phyloP scores from a whole-genome alignment of 164 flowering plant species.

The Malania oleifera region DNA sequence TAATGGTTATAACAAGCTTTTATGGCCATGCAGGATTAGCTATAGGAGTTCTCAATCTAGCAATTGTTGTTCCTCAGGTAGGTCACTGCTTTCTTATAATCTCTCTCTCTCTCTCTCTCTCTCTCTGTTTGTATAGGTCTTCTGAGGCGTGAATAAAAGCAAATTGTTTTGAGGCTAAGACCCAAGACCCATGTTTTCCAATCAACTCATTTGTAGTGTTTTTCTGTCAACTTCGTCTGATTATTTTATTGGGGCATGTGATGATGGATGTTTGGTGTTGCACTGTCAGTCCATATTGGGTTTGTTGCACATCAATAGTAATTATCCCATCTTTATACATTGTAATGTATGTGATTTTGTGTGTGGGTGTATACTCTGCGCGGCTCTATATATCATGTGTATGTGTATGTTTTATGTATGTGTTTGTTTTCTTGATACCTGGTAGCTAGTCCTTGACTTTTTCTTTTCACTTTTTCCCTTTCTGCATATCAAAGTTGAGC shows the following conservation, averaged over 20 bases:
- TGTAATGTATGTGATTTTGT: too few relatives aligned
- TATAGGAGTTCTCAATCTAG: constrained; percentile 90
- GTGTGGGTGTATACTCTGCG: too few relatives aligned
- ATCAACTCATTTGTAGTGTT: neutral
- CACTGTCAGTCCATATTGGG: too few relatives aligned
- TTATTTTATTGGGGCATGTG: neutral
- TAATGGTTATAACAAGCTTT: constrained; percentile 7
- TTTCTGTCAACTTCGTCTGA: neutral
- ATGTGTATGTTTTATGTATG: neutral
- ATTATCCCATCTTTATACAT: neutral
- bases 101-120: too few relatives aligned
- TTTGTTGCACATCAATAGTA: neutral
- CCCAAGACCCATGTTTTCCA: too few relatives aligned
- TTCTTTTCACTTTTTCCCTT: too few relatives aligned
- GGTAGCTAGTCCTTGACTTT: too few relatives aligned
- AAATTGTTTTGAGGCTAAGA: neutral
- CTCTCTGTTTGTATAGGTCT: too few relatives aligned
- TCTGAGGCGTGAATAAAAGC: too few relatives aligned
- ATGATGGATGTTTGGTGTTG: neutral
- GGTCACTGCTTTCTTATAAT: neutral
- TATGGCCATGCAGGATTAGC: constrained; percentile 65
- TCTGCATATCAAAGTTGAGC: too few relatives aligned
- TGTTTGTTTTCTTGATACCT: neutral
- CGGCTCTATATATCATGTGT: too few relatives aligned
- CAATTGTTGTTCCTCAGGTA: constrained; percentile 96